Evolutionary conservation across 352 stramenopile genomes (phyloP), one percentile per base, ranked within the genome.

Genomic region (Globisporangium echinulatum): DNA sequence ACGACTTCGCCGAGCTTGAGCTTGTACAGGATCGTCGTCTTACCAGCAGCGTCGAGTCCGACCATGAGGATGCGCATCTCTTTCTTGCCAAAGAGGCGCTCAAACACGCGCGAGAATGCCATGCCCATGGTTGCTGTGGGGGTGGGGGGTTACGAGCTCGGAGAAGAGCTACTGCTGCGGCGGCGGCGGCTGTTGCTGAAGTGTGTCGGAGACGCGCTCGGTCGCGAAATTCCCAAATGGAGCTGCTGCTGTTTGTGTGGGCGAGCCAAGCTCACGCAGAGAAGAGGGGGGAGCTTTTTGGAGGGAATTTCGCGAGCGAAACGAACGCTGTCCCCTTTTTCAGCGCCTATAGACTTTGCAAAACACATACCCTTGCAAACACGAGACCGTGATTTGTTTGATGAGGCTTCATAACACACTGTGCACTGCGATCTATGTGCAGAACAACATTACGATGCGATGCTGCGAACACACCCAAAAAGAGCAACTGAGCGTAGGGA

Each of bases 11-110:
- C 83, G 52, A 93, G 77, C 72, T 94, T 90, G 62, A 94, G 80
- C 70, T 94, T 96, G 77, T 95, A 99, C 59, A 99, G 71, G 77
- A 99, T 99, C 14, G 97, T 99, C 11, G 97, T 99, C 82, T 99
- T 99, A 66, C 97, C 97, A 36, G 97, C 97, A 78, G 98, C 98
- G 74, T 99, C 97, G 36, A 99, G 86, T 61, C 97, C 98, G 10
- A 99, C 78, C 84, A 99, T 99, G n/a, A 99, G 79, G 72, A 99
- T 99, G 62, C 97, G 90, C 60, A 99, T 97, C 86, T 99, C 97
- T 73, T 99, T 99, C 68, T 92, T 97, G 56, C 97, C 96, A 81
- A 99, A 99, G 65, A 99, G 88, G 69, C 79, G 87, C 67, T 98
- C 92, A 79, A 99, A 99, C 60, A 99, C 70, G 72, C 91, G 85